phyloP scores from a whole-genome alignment of 2,329 filamentous ascomycete genomes.

The Diaporthe sp. region DNA sequence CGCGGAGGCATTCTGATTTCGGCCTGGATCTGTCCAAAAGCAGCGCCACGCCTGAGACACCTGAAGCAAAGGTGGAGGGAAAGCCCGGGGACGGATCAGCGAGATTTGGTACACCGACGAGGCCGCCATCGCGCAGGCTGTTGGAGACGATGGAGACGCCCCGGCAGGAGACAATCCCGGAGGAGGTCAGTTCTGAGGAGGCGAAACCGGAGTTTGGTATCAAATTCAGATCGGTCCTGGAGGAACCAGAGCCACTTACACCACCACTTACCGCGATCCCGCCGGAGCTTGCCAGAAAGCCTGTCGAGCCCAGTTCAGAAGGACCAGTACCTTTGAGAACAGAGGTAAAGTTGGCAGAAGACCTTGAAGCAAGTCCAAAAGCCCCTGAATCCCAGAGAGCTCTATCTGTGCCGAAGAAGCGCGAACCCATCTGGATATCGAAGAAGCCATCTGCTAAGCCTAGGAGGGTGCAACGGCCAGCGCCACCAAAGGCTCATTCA shows the following conservation, averaged over 20 bases:
- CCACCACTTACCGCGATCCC: constrained; percentile 37
- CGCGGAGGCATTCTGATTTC: constrained; percentile 38
- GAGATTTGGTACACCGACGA: not conserved
- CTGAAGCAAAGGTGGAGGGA: constrained; percentile 14
- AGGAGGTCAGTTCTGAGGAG: not conserved
- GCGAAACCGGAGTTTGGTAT: constrained; percentile 6
- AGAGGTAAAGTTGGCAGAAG: not conserved
- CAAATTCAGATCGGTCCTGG: constrained; percentile 32
- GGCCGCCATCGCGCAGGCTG: constrained; percentile 13
- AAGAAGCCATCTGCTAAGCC: constrained; percentile 13
- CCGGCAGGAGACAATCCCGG: constrained; percentile 12
- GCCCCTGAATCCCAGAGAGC: not conserved
- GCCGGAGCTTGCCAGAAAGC: not conserved
- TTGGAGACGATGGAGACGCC: constrained; percentile 26
- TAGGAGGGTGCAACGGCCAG: constrained; percentile 19
- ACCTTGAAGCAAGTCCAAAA: not conserved
- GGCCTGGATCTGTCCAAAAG: constrained; percentile 32
- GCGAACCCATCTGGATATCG: constrained; percentile 27
- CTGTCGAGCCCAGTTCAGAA: not conserved
- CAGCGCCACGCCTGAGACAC: constrained; percentile 23
- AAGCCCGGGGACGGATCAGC: not conserved
- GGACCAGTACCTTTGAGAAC: not conserved
- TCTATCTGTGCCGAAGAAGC: constrained; percentile 6
- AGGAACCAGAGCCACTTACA: constrained; percentile 36
- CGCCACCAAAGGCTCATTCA: not conserved